These are phyloP conservation scores for Nicotiana tabacum DNA, from an alignment of 257 asterid genomes.

Conservation along the genomic window DNA sequence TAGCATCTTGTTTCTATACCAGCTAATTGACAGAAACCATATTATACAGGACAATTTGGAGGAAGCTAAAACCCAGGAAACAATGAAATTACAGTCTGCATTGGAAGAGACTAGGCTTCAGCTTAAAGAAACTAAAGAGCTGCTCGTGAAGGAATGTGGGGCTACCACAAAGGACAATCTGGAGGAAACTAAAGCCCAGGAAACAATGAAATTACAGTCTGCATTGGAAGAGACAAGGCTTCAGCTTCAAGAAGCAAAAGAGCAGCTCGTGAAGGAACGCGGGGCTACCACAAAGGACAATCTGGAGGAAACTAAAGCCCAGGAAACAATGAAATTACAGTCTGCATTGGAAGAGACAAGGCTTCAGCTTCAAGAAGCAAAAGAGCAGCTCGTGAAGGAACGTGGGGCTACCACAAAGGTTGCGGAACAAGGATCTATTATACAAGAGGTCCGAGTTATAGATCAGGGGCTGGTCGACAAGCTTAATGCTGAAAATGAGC, in stretches of 20 bases:
- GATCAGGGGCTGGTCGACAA: constrained; percentile 49
- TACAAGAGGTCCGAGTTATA: constrained; percentile 34
- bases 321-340: constrained; percentile 53
- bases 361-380: constrained; percentile 46
- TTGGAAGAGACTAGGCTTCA: constrained; percentile 52
- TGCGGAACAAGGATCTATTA: constrained; percentile 14
- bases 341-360: constrained; percentile 56
- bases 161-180: constrained; percentile 20
- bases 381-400: constrained; percentile 44
- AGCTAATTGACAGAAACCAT: background rate
- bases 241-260: constrained; percentile 49
- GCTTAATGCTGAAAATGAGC: constrained; percentile 69
- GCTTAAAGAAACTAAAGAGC: constrained; percentile 45
- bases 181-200: constrained; percentile 62
- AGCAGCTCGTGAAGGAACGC: constrained; percentile 11
- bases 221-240: constrained; percentile 55
- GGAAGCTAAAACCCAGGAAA: constrained; percentile 60
- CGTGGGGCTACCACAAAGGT: constrained; percentile 24
- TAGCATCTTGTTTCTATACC: background rate
- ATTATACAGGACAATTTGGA: constrained; percentile 21
- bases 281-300: background rate
- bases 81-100: constrained; percentile 49
- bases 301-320: constrained; percentile 52
- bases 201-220: constrained; percentile 46
- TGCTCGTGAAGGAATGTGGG: constrained; percentile 41